Evolutionary conservation across 805 yeast species (phyloP).

Genomic region (Kockiozyma suomiensis): DNA sequence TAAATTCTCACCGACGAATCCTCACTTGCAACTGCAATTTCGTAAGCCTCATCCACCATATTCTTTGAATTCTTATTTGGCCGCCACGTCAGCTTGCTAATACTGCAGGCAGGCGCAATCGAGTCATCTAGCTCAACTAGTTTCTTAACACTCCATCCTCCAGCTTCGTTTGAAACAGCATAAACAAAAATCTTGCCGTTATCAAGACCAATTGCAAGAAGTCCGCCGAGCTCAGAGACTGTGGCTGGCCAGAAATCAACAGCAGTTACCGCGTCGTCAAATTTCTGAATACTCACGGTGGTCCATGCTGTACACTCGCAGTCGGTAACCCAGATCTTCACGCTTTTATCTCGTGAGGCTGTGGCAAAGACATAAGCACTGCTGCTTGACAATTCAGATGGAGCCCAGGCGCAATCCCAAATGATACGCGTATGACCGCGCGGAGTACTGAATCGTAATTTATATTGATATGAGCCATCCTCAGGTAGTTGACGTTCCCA

Average conservation of each 20-base stretch:
- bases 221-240: slow-evolving; percentile 34
- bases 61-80: slow-evolving; percentile 34
- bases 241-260: slow-evolving; percentile 22
- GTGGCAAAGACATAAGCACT: slow-evolving; percentile 50
- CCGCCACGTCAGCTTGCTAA: slow-evolving; percentile 65
- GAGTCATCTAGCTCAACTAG: slow-evolving; percentile 44
- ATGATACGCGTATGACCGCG: slow-evolving; percentile 90
- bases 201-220: slow-evolving; percentile 70
- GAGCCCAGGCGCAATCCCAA: slow-evolving; percentile 94
- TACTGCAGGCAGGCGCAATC: slow-evolving; percentile 62
- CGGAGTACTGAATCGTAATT: slow-evolving; percentile 48
- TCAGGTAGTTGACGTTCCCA: slow-evolving; percentile 51
- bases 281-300: slow-evolving; percentile 38
- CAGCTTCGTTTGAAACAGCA: slow-evolving; percentile 39
- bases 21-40: slow-evolving; percentile 63
- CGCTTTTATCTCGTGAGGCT: slow-evolving; percentile 65
- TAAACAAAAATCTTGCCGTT: slow-evolving; percentile 60
- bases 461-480: slow-evolving; percentile 43
- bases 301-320: slow-evolving; percentile 44
- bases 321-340: slow-evolving; percentile 66
- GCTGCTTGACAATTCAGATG: slow-evolving; percentile 38
- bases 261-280: slow-evolving; percentile 34
- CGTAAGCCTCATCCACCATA: not conserved
- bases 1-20: slow-evolving; percentile 62
- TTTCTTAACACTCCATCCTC: slow-evolving; percentile 37